Evolutionary conservation across 225 moss, liverwort and hornwort species (phyloP), one percentile per base, ranked within the genome.

Genomic region (Polytrichum commune): DNA sequence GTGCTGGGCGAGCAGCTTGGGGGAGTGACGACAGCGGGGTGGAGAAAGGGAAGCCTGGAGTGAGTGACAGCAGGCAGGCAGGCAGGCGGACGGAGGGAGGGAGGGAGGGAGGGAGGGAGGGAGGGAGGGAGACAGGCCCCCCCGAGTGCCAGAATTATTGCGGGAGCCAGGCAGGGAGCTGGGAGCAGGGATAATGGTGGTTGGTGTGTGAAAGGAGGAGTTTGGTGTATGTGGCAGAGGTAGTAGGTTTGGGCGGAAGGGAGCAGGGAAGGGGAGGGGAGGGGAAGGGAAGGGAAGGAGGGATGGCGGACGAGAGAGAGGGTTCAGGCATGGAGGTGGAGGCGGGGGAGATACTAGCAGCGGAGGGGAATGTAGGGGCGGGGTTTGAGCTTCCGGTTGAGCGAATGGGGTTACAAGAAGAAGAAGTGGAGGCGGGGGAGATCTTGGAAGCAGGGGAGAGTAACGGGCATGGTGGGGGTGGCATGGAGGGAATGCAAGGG

Each of bases 281-380:
- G 6, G 33, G 8, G 19, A 5, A 5, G 6, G 29, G 22, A 33
- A 73, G 62, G 63, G 75, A 56, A 73, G 78, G 63, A 63, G 68
- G 53, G 4, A 73, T 75, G 63, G 73, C 70, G 63, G 29, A 20
- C 18, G 7, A 20, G 28, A 65, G 32, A 18, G 63, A 68, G 60
- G 80, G 76, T 67, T 73, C 75, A 70, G 86, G 66, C 74, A 83
- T 83, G 80, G 63, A 63, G 63, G 18, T 63, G 23, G 85, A 85
- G 79, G 82, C 85, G 61, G 85, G 85, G 79, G 85, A 85, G 79
- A 76, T 85, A 73, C 68, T 78, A 73, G 73, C 80, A 20, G 28
- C 29, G 30, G 72, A 69, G 27, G 27, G 85, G 78, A 76, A 76
- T 81, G 78, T 66, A 5, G 27, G 26, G 24, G 26, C 53, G 22